These are phyloP conservation scores for Dillenia turbinata DNA, from an alignment of 164 flowering plant genomes.

Conservation along the genomic window DNA sequence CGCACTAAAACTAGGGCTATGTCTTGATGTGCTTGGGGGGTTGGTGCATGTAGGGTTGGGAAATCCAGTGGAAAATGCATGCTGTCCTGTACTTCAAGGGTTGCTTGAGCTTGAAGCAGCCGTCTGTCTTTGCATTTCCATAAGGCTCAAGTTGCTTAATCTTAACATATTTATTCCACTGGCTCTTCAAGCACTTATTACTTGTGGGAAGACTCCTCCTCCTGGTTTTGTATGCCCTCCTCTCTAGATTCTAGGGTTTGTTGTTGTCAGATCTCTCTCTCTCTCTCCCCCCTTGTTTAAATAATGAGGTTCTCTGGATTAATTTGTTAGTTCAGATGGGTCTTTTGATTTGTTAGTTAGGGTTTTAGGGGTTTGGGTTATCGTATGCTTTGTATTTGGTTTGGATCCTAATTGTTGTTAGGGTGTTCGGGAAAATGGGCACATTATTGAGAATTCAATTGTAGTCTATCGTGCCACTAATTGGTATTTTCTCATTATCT, in stretches of 20 bases:
- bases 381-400: too few relatives aligned
- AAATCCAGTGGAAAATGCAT: conserved; percentile 61
- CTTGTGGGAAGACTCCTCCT: conserved; percentile 74
- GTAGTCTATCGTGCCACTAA: too few relatives aligned
- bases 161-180: conserved; percentile 76
- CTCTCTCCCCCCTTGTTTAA: too few relatives aligned
- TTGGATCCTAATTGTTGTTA: too few relatives aligned
- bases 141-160: conserved; percentile 74
- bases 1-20: conserved; percentile 72
- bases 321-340: too few relatives aligned
- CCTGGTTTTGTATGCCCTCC: conserved; percentile 72
- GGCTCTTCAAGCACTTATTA: conserved; percentile 61
- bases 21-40: conserved; percentile 83
- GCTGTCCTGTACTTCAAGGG: conserved; percentile 82
- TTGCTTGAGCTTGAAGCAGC: conserved; percentile 92
- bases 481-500: too few relatives aligned
- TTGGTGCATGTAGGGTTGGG: conserved; percentile 79
- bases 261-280: not conserved
- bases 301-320: too few relatives aligned
- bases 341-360: too few relatives aligned
- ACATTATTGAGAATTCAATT: too few relatives aligned
- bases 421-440: too few relatives aligned
- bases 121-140: conserved; percentile 72
- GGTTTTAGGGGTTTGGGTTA: too few relatives aligned
- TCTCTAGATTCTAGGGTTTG: conserved; percentile 17